Evolutionary conservation across 352 stramenopile species (phyloP).

Genomic region (Phytophthora tubulina): DNA sequence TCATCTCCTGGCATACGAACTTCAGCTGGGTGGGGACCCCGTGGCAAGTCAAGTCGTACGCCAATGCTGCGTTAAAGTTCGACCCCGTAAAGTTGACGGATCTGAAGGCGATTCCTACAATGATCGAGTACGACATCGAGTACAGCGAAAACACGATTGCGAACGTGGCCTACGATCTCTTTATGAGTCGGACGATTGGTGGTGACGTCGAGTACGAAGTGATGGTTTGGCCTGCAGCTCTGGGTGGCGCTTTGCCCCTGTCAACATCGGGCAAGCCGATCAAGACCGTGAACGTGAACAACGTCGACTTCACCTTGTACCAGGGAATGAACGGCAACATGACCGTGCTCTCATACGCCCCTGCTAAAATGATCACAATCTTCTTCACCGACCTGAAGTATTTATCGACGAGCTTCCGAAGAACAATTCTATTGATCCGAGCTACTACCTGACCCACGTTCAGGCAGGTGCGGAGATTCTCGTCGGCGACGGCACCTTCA

Average conservation of each 20-base stretch:
- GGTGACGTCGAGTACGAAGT: slow-evolving; percentile 45
- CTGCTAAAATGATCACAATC: too few relatives aligned
- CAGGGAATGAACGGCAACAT: too few relatives aligned
- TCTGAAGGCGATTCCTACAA: slow-evolving; percentile 4
- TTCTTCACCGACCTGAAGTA: too few relatives aligned
- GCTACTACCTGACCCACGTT: too few relatives aligned
- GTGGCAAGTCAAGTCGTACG: slow-evolving; percentile 20
- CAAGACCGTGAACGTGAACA: too few relatives aligned
- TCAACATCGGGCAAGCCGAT: slow-evolving; percentile 27
- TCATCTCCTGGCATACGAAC: slow-evolving; percentile 16
- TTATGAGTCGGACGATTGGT: slow-evolving; percentile 35
- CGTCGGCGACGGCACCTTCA: too few relatives aligned
- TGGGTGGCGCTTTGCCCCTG: slow-evolving; percentile 40
- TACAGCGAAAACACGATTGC: slow-evolving; percentile 44
- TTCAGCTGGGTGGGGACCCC: slow-evolving; percentile 15
- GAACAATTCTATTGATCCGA: too few relatives aligned
- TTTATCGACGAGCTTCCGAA: too few relatives aligned
- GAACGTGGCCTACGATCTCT: slow-evolving; percentile 51
- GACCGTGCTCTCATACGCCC: too few relatives aligned
- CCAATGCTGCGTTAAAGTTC: slow-evolving; percentile 15
- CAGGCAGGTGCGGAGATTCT: too few relatives aligned
- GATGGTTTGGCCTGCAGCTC: slow-evolving; percentile 46
- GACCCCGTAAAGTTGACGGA: slow-evolving; percentile 4
- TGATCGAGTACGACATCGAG: slow-evolving; percentile 42
- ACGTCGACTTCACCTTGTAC: too few relatives aligned